A percentile compares a stretch with the other conserved stretches of the same genome.
Evolutionary conservation across 2,329 filamentous ascomycete genomes (phyloP).

Genomic region (Colletotrichum sp.): DNA sequence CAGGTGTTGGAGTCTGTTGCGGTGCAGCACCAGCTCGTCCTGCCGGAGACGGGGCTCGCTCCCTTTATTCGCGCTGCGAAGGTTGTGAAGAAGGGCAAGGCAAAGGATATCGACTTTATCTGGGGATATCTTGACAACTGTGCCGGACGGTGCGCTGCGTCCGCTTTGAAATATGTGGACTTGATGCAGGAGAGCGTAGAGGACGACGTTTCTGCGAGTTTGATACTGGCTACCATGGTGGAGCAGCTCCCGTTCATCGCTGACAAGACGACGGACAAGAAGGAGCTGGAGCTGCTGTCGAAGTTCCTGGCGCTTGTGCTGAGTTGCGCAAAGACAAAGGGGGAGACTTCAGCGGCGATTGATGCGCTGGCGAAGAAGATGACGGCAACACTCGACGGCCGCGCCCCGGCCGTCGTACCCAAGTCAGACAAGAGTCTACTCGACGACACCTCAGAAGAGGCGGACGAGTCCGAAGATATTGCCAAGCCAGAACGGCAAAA

Average conservation of each 20-base stretch:
- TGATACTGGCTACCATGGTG: slow-evolving; percentile 70
- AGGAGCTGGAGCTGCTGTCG: slow-evolving; percentile 52
- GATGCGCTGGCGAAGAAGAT: slow-evolving; percentile 34
- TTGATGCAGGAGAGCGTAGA: slow-evolving; percentile 59
- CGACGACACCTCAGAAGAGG: background rate
- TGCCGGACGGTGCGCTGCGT: slow-evolving; percentile 73
- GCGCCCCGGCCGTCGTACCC: background rate
- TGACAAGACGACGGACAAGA: slow-evolving; percentile 52
- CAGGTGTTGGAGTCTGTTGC: slow-evolving; percentile 65
- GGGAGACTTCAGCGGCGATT: slow-evolving; percentile 42
- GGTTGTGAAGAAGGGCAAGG: slow-evolving; percentile 26
- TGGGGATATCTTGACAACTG: slow-evolving; percentile 86
- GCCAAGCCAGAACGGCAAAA: background rate
- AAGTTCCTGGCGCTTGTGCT: slow-evolving; percentile 65
- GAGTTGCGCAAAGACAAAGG: slow-evolving; percentile 55
- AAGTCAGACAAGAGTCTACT: background rate
- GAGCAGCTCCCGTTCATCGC: slow-evolving; percentile 79
- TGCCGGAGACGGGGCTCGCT: slow-evolving; percentile 52
- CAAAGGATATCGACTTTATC: slow-evolving; percentile 46
- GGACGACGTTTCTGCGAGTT: slow-evolving; percentile 51
- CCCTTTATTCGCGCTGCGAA: slow-evolving; percentile 48
- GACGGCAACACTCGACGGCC: background rate
- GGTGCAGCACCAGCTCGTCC: slow-evolving; percentile 70
- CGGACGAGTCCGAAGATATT: background rate
- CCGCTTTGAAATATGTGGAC: slow-evolving; percentile 85